Evolutionary conservation across 2,329 filamentous ascomycete species (phyloP).

Genomic region (Colletotrichum cuscutae): DNA sequence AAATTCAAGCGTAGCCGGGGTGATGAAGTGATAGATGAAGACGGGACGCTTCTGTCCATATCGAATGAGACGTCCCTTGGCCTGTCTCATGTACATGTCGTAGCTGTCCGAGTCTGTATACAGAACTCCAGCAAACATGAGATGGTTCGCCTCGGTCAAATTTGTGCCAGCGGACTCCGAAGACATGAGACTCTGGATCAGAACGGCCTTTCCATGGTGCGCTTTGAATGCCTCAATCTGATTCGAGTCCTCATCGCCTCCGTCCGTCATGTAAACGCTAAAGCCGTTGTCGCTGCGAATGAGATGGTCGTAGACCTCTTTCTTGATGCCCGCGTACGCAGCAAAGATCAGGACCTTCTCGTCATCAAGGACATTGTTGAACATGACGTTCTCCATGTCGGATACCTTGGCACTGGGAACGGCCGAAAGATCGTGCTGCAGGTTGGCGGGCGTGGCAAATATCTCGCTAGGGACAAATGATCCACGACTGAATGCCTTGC

Average conservation of each 20-base stretch:
- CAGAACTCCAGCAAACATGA: conserved; percentile 52
- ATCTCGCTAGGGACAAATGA: background rate
- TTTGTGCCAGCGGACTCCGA: conserved; percentile 53
- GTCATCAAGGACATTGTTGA: conserved; percentile 33
- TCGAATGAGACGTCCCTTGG: conserved; percentile 51
- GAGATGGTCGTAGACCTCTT: conserved; percentile 36
- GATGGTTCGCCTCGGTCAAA: conserved; percentile 52
- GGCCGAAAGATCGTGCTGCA: background rate
- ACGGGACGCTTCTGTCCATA: conserved; percentile 51
- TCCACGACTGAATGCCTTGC: background rate
- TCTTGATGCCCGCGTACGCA: conserved; percentile 44
- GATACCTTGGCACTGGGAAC: conserved; percentile 36
- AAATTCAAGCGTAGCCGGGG: conserved; percentile 52
- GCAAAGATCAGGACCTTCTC: conserved; percentile 50
- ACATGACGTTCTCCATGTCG: conserved; percentile 39
- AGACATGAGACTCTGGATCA: conserved; percentile 51
- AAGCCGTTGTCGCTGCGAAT: conserved; percentile 36
- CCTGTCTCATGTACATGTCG: conserved; percentile 50
- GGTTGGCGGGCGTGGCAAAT: background rate
- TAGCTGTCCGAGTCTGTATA: conserved; percentile 45
- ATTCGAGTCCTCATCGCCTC: conserved; percentile 5
- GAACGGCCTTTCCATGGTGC: conserved; percentile 39
- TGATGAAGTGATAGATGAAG: conserved; percentile 51
- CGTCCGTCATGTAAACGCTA: conserved; percentile 25
- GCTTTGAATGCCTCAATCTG: conserved; percentile 43